Evolutionary conservation across 768 basidiomycete species (phyloP).

Genomic region (Mycena vulgaris): DNA sequence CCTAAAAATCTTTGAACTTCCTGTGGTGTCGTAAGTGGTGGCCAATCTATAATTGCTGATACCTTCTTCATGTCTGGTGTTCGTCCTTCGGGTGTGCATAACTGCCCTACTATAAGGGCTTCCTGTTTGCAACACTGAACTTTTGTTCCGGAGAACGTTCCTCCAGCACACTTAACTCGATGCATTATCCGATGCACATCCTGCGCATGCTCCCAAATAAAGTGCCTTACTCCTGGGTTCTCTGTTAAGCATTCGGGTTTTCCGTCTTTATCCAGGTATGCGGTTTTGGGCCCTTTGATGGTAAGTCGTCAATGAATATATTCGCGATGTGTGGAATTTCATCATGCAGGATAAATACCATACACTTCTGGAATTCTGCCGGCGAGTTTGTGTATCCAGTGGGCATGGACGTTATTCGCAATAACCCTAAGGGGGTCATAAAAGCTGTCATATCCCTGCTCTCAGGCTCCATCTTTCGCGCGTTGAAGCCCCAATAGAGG

Average conservation of each 20-base stretch:
- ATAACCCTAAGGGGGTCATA: not conserved
- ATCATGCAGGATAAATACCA: not conserved
- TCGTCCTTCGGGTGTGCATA: not conserved
- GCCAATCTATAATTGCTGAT: not conserved
- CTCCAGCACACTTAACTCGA: conserved; percentile 44
- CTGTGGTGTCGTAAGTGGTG: not conserved
- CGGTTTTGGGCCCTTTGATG: conserved; percentile 45
- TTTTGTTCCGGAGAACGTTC: conserved; percentile 53
- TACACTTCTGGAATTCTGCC: not conserved
- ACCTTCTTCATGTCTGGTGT: not conserved
- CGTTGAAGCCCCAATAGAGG: not conserved
- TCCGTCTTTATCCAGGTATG: conserved; percentile 42
- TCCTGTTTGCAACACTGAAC: conserved; percentile 38
- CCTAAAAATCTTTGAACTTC: not conserved
- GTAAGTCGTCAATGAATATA: conserved; percentile 51
- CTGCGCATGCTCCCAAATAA: conserved; percentile 54
- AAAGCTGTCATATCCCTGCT: not conserved
- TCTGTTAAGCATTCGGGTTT: conserved; percentile 32
- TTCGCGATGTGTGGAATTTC: conserved; percentile 32
- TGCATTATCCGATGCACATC: conserved; percentile 49
- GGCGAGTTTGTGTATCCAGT: not conserved
- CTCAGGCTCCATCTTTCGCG: not conserved
- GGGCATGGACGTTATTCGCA: not conserved
- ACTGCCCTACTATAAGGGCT: conserved; percentile 37
- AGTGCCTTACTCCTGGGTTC: conserved; percentile 44